These are phyloP conservation scores for Ramicandelaber brevisporus DNA, from an alignment of 192 early-diverging fungal species.

Conservation along the genomic window DNA sequence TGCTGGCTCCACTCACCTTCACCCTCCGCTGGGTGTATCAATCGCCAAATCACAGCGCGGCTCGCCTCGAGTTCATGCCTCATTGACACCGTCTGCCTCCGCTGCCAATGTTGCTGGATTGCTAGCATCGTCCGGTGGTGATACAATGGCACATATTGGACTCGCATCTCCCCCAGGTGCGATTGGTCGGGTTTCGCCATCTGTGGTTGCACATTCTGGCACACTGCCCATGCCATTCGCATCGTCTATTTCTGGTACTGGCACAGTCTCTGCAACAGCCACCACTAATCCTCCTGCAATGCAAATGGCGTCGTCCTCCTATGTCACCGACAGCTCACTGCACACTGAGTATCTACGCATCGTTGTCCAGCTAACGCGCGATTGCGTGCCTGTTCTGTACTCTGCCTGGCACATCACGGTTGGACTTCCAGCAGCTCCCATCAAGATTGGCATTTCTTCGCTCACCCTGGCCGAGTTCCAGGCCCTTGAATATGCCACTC, in stretches of 20 bases:
- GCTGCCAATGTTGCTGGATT: too few species aligned
- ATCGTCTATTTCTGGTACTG: constrained; percentile 12
- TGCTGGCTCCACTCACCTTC: too few species aligned
- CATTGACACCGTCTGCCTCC: too few species aligned
- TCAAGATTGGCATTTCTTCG: constrained; percentile 11
- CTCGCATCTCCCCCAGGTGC: background rate
- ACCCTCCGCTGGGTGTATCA: too few species aligned
- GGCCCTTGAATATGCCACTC: too few species aligned
- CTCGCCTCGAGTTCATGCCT: too few species aligned
- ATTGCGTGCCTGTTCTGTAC: constrained; percentile 69
- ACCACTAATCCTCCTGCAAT: background rate
- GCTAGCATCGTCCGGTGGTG: too few species aligned
- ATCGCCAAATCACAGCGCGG: too few species aligned
- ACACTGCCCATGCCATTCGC: constrained; percentile 7
- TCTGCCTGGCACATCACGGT: constrained; percentile 18
- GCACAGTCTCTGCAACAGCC: constrained; percentile 6
- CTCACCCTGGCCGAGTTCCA: constrained; percentile 20
- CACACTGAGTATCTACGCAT: constrained; percentile 78
- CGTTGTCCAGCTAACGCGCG: constrained; percentile 70
- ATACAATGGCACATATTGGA: background rate
- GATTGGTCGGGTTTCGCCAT: constrained; percentile 2
- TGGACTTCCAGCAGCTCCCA: constrained; percentile 7
- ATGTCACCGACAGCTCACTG: constrained; percentile 69
- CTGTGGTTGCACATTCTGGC: constrained; percentile 4
- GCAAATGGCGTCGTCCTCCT: constrained; percentile 21